Evolutionary conservation across 2,329 filamentous ascomycete genomes (phyloP), one percentile per base, ranked within the genome.

Genomic region (Cladosporium sp.): DNA sequence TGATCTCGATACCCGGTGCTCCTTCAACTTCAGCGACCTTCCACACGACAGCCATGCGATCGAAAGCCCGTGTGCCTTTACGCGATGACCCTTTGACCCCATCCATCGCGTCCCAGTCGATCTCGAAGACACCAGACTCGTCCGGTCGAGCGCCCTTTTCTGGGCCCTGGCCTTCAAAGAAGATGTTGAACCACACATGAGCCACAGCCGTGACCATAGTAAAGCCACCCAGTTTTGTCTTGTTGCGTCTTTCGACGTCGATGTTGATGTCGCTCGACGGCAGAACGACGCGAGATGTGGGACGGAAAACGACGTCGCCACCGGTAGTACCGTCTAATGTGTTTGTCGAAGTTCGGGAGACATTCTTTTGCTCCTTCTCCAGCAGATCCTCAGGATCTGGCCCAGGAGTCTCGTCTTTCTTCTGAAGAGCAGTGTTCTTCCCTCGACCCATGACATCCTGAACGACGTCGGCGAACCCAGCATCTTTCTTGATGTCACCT

Each of bases 141-240:
- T 90, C 85, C 0, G 92, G 83, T 18, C 83, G 80, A 28, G 91
- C 92, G 32, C 81, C 78, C 51, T 88, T 83, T 74, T 93, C 90
- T 0, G 90, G 88, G 0, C 91, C 90, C 24, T 86, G 82, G 54
- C 93, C 93, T 79, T 98, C 95, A 73, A 98, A 98, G 78, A 89
- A 98, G 1, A 89, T 84, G 74, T 99, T 99, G 83, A 97, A 97
- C 95, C 95, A 99, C 18, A 97, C 92, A 74, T 98, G 94, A 0
- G 93, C 93, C 11, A 98, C 89, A 0, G 93, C 89, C 0, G 94
- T 97, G 3, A 97, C 92, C 88, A 98, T 92, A 0, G 92, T 93
- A 71, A 92, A 86, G 0, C 92, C 90, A 7, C 85, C 85, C 73
- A 91, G 91, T 4, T 87, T 86, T 1, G 91, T 88, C 73, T 90